phyloP scores from a whole-genome alignment of 2,329 filamentous ascomycete species.

The Alternaria sp. region DNA sequence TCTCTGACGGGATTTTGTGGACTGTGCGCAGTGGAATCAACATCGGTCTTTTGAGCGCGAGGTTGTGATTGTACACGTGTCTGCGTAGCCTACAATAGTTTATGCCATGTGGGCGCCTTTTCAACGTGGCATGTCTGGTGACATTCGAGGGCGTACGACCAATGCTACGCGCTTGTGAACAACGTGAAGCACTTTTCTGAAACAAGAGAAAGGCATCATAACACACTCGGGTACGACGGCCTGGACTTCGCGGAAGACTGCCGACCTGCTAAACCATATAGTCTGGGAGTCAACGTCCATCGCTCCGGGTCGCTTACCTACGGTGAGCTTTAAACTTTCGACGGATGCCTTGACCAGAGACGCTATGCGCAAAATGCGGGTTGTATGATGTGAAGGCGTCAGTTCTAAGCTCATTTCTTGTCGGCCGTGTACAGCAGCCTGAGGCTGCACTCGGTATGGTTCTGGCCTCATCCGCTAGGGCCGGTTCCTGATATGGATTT shows the following conservation, averaged over 20 bases:
- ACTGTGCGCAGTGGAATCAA: conserved; percentile 3
- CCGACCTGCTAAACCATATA: neutral
- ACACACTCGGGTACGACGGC: neutral
- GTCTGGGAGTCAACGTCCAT: neutral
- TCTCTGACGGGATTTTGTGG: conserved; percentile 5
- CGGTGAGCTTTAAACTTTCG: neutral
- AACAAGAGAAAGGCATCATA: neutral
- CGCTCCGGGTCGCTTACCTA: neutral
- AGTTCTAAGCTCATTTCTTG: neutral
- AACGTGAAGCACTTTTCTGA: neutral
- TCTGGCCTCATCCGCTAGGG: neutral
- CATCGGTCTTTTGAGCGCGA: conserved; percentile 1
- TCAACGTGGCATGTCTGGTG: conserved; percentile 1
- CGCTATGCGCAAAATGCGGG: neutral
- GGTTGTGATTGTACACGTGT: neutral
- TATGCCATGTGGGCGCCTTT: neutral
- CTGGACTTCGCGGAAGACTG: neutral
- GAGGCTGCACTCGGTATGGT: conserved; percentile 1
- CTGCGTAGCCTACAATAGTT: conserved; percentile 1
- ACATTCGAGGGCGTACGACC: neutral
- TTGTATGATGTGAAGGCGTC: neutral
- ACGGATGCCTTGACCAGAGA: neutral
- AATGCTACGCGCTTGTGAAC: neutral
- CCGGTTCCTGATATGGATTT: neutral
- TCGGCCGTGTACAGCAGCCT: neutral